Evolutionary conservation across 2,329 filamentous ascomycete genomes (phyloP).

Genomic region (Pseudogymnoascus pannorum): DNA sequence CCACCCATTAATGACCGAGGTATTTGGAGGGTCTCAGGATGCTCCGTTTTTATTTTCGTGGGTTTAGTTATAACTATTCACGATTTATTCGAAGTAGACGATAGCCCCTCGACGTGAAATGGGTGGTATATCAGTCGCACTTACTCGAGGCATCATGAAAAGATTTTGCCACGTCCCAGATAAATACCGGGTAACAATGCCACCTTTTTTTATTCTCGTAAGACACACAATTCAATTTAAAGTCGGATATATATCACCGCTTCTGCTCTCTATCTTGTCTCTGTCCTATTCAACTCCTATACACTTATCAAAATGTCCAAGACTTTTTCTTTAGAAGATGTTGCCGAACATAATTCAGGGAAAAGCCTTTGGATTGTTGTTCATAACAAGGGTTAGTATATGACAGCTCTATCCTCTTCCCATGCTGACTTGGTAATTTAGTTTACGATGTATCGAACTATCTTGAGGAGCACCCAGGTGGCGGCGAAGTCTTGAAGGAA

Average conservation of each 20-base stretch:
- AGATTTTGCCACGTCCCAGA: conserved; percentile 4
- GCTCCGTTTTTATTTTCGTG: not conserved
- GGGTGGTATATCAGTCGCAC: not conserved
- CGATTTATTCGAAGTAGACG: conserved; percentile 6
- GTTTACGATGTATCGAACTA: conserved; percentile 55
- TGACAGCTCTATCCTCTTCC: not conserved
- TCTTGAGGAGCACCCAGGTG: conserved; percentile 57
- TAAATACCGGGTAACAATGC: not conserved
- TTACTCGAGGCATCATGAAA: not conserved
- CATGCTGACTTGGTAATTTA: conserved; percentile 20
- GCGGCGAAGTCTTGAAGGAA: conserved; percentile 70
- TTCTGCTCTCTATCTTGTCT: not conserved
- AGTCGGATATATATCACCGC: not conserved
- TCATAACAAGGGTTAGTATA: conserved; percentile 42
- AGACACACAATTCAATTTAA: not conserved
- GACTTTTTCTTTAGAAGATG: conserved; percentile 30
- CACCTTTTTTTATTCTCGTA: not conserved
- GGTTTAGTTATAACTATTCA: not conserved
- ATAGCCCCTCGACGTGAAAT: not conserved
- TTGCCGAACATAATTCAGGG: conserved; percentile 42
- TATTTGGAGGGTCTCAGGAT: not conserved
- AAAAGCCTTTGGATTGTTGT: conserved; percentile 48
- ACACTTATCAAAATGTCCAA: conserved; percentile 9
- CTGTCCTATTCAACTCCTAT: not conserved
- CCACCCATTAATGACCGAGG: conserved; percentile 4